Conservation (phyloP, 2,329 filamentous ascomycete species). For the Tothia fuscella region DNA sequence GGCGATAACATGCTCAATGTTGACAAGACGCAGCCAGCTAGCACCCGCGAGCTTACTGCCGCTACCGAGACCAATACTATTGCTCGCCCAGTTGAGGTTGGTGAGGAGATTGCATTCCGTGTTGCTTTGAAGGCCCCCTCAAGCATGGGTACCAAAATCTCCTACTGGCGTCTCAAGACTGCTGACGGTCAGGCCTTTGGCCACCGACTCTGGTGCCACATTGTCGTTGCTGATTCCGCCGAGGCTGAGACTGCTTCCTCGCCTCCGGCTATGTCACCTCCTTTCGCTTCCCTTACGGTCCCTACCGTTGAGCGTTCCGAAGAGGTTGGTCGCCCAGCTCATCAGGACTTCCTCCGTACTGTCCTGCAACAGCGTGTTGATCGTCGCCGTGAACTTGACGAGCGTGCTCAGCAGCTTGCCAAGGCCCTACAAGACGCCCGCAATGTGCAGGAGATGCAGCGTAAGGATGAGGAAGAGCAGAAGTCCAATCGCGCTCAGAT, state of each 20-base stretch:
- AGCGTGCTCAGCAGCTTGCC: neutral
- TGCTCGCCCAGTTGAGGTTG: conserved; percentile 55
- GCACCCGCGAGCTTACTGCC: conserved; percentile 60
- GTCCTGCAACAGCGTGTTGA: conserved; percentile 6
- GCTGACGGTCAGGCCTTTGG: conserved; percentile 73
- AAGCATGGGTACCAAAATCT: conserved; percentile 69
- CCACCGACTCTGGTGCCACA: conserved; percentile 89
- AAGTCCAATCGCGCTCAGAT: conserved; percentile 1
- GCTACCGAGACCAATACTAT: conserved; percentile 76
- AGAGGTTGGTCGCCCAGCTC: conserved; percentile 1
- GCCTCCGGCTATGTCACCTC: neutral
- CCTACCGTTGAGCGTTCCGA: conserved; percentile 1
- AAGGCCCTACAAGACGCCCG: conserved; percentile 2
- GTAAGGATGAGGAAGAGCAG: conserved; percentile 1
- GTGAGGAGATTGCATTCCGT: conserved; percentile 68
- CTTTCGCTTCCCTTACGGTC: neutral
- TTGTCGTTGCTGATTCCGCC: conserved; percentile 46
- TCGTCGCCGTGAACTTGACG: neutral
- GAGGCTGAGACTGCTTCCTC: neutral
- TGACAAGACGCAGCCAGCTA: conserved; percentile 67
- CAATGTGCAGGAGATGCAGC: neutral
- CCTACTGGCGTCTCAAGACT: conserved; percentile 90
- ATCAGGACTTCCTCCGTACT: conserved; percentile 6
- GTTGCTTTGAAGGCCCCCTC: conserved; percentile 71
- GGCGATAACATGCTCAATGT: conserved; percentile 95